Evolutionary conservation across 2,329 filamentous ascomycete genomes (phyloP).

Genomic region (Fonsecaea monophora): DNA sequence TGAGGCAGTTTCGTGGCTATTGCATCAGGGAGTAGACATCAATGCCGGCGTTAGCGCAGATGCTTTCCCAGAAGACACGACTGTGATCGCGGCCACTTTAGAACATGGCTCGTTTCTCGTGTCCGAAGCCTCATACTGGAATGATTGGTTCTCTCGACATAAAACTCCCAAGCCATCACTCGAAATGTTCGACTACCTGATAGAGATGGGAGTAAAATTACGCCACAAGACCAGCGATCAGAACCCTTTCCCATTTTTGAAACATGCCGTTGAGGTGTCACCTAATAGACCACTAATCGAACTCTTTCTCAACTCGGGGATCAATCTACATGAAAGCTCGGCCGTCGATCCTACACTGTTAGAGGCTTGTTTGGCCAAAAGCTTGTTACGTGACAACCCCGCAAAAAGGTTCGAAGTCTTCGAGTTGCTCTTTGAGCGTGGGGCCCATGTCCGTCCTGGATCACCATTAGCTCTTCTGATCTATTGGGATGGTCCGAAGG

Average conservation of each 20-base stretch:
- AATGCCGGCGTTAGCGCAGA: background rate
- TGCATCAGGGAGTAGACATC: background rate
- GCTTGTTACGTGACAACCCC: background rate
- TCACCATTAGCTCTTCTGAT: constrained; percentile 2
- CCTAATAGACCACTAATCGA: background rate
- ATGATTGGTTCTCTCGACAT: background rate
- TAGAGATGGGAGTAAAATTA: background rate
- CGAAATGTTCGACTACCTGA: constrained; percentile 6
- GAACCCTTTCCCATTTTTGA: background rate
- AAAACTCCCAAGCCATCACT: background rate
- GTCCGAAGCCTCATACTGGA: background rate
- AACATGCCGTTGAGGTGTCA: background rate
- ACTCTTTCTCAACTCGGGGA: constrained; percentile 5
- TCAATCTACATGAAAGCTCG: background rate
- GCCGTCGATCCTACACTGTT: background rate
- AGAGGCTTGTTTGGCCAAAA: background rate
- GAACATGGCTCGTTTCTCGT: too few species aligned
- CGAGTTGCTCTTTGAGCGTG: background rate
- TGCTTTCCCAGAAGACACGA: background rate
- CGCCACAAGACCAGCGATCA: background rate
- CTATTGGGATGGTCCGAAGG: background rate
- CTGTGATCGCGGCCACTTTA: background rate
- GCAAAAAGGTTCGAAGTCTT: background rate
- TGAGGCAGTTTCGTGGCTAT: constrained; percentile 1
- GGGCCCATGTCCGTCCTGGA: background rate